Evolutionary conservation across 2,329 filamentous ascomycete genomes (phyloP), one percentile per base, ranked within the genome.

Genomic region (Cytospora piceicola): DNA sequence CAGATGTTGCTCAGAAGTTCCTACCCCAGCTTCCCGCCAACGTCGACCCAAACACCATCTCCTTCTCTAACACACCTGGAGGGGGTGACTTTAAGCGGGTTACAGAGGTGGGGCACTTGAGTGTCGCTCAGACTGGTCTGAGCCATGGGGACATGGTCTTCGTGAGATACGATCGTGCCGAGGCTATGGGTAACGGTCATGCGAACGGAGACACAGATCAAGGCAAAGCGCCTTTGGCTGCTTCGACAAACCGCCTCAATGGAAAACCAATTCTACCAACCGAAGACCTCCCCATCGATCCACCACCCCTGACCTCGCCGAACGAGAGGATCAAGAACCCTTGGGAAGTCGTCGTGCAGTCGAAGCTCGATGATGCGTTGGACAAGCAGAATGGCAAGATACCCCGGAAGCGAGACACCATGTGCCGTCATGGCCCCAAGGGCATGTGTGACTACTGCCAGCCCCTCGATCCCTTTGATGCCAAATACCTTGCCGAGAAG

Each of bases 381-480:
- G 95, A 99, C 77, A 92, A 88, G 78, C 85, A 89, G 70, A 90
- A 95, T 82, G 95, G 95, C 70, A 99, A 97, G 80, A 97, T 97
- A 60, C 81, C 87, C 24, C 84, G 94, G 68, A 85, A 85, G 68
- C 85, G 85, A 66, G 92, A 96, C 75, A 76, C 80, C 66, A 95
- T 99, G 93, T 99, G 95, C 80, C 90, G 92, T 68, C 95, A 99
- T 76, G 94, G 94, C 1, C 89, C 91, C 60, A 98, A 97, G 79
- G 95, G 95, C 76, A 99, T 99, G 95, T 99, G 95, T 78, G 95
- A 99, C 79, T 96, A 97, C 79, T 99, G 95, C 80, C 96, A 96
- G 87, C 96, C 96, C 0, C 80, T 98, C 59, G 95, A 99, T 74
- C 95, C 95, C 0, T 99, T 96, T 78, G 90, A 96, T 73, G 78